Conservation (phyloP, 2,329 filamentous ascomycete genomes). For the Chaetomium olivaceum region DNA sequence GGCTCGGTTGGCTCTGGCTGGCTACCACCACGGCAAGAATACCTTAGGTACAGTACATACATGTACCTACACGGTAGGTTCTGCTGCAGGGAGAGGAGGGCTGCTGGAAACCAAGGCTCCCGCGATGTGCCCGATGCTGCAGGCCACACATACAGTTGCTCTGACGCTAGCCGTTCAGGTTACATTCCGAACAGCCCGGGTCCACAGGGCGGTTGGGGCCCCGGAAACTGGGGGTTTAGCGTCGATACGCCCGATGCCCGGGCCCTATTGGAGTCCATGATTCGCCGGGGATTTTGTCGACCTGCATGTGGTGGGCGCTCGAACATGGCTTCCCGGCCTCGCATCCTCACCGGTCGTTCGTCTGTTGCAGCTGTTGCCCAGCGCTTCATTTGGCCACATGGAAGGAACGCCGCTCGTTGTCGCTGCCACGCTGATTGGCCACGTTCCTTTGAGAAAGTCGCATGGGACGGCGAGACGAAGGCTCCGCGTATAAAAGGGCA, state of each 20-base stretch:
- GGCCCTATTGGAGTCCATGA: constrained; percentile 4
- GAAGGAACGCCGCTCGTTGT: constrained; percentile 10
- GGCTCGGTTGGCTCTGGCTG: neutral
- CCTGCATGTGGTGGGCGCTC: constrained; percentile 22
- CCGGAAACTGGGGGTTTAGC: constrained; percentile 10
- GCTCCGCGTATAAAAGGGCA: neutral
- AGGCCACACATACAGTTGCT: neutral
- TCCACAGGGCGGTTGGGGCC: constrained; percentile 12
- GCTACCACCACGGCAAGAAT: neutral
- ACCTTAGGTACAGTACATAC: neutral
- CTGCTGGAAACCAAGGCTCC: neutral
- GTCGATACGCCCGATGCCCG: constrained; percentile 15
- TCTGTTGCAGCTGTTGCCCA: constrained; percentile 13
- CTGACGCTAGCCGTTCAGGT: constrained; percentile 6
- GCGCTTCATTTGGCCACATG: constrained; percentile 9
- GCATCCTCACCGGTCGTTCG: constrained; percentile 28
- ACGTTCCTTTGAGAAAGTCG: neutral
- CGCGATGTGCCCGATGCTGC: constrained; percentile 13
- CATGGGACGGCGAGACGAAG: neutral
- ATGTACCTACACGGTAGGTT: neutral
- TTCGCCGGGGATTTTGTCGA: constrained; percentile 22
- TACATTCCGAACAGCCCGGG: constrained; percentile 18
- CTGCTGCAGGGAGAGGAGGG: neutral
- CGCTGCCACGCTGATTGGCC: constrained; percentile 12
- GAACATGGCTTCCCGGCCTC: constrained; percentile 16